phyloP scores from a whole-genome alignment of 352 stramenopile genomes.

The Phytophthora pluvialis region DNA sequence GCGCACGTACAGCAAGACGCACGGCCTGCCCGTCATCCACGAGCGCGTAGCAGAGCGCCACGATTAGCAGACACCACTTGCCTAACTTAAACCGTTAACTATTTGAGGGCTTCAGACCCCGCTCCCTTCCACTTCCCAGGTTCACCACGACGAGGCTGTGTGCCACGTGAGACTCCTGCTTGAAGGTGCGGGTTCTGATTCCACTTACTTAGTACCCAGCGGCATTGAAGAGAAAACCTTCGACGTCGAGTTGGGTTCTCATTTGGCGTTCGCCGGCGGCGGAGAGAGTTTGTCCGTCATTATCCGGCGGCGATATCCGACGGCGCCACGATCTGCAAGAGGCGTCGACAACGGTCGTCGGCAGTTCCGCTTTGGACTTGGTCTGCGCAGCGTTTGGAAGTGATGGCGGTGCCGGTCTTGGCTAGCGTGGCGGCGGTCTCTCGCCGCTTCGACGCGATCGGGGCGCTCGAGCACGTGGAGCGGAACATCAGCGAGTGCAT shows the following conservation, averaged over 20 bases:
- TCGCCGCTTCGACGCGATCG: slow-evolving; percentile 24
- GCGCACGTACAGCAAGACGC: slow-evolving; percentile 23
- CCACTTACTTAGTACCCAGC: background rate
- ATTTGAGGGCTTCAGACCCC: background rate
- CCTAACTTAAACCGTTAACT: slow-evolving; percentile 27
- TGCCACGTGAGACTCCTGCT: background rate
- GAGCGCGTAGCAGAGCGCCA: slow-evolving; percentile 2
- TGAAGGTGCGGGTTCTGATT: slow-evolving; percentile 4
- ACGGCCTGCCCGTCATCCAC: slow-evolving; percentile 31
- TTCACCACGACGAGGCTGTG: slow-evolving; percentile 7
- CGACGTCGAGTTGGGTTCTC: background rate
- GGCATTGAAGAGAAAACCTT: background rate
- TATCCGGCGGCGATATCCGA: slow-evolving; percentile 30
- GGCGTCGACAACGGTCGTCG: slow-evolving; percentile 6
- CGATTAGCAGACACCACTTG: background rate
- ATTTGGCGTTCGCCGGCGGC: slow-evolving; percentile 12
- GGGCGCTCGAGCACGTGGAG: slow-evolving; percentile 24
- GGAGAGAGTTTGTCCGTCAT: too few species aligned
- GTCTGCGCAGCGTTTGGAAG: background rate
- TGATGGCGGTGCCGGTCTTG: slow-evolving; percentile 18
- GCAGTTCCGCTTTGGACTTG: slow-evolving; percentile 13
- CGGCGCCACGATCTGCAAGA: slow-evolving; percentile 23
- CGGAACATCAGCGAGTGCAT: slow-evolving; percentile 27
- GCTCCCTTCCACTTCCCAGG: background rate
- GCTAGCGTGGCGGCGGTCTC: slow-evolving; percentile 22